A percentile compares a stretch with the other conserved stretches of the same genome.
Evolutionary conservation across 345 rosid species (phyloP).

Genomic region (Ricinus communis): DNA sequence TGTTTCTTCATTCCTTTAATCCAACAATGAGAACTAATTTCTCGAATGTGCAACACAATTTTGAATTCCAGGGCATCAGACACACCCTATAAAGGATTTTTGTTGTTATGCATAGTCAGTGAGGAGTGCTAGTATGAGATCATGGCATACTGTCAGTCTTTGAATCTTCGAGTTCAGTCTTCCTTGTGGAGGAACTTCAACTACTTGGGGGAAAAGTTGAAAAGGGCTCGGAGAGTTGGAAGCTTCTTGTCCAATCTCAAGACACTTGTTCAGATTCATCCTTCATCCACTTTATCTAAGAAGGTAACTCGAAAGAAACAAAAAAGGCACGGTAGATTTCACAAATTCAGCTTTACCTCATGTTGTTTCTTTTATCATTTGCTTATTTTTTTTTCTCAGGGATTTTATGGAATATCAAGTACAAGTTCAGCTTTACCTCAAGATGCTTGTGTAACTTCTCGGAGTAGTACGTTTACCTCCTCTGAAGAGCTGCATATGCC

Average conservation of each 20-base stretch:
- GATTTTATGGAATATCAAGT: constrained; percentile 38
- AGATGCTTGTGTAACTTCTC: constrained; percentile 32
- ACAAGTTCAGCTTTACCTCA: constrained; percentile 31
- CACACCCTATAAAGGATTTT: neutral
- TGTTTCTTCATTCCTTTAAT: neutral
- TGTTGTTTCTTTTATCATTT: neutral
- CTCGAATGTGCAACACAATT: too few relatives aligned
- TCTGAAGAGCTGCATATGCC: constrained; percentile 30
- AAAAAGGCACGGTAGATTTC: too few relatives aligned
- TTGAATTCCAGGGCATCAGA: neutral
- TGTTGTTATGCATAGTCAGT: neutral
- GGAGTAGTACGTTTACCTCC: constrained; percentile 24
- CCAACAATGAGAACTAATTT: neutral
- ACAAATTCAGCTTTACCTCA: too few relatives aligned
- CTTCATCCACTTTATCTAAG: neutral
- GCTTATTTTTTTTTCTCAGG: constrained; percentile 40
- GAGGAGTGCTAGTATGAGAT: constrained; percentile 2
- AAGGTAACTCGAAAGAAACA: constrained; percentile 7
- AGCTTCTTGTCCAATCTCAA: constrained; percentile 1
- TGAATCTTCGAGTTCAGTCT: constrained; percentile 17
- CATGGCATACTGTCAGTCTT: constrained; percentile 19
- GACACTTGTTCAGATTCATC: neutral
- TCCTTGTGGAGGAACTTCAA: constrained; percentile 17
- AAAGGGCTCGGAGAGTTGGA: neutral
- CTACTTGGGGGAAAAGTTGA: constrained; percentile 3